phyloP scores from a whole-genome alignment of 208 protist genomes.

The Trypanosoma theileri region DNA sequence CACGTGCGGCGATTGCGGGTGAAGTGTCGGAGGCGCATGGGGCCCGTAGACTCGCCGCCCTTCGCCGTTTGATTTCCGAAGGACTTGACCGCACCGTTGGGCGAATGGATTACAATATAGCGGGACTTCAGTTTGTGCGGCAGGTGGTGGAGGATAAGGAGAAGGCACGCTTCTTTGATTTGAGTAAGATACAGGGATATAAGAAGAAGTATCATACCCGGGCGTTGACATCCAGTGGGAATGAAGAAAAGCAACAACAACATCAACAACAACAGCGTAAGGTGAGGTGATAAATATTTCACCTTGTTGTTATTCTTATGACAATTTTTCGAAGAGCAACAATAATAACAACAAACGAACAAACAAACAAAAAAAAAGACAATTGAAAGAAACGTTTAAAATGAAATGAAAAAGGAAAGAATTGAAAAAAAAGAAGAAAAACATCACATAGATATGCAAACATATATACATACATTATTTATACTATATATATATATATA shows the following conservation, averaged over 20 bases:
- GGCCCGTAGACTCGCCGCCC: conserved; percentile 50
- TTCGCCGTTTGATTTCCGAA: conserved; percentile 62
- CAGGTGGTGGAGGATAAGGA: conserved; percentile 59
- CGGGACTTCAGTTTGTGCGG: conserved; percentile 69
- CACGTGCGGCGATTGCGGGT: conserved; percentile 51
- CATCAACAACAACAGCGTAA: not conserved
- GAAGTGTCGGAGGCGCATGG: conserved; percentile 70
- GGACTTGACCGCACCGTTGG: conserved; percentile 56
- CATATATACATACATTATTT: not conserved
- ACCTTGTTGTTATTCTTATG: not conserved
- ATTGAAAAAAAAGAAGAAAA: conserved; percentile 10
- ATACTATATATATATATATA: not conserved
- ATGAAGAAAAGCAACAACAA: conserved; percentile 22
- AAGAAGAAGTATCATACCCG: conserved; percentile 83
- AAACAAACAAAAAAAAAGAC: not conserved
- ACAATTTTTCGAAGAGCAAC: not conserved
- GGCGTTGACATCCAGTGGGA: conserved; percentile 27
- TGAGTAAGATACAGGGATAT: conserved; percentile 80
- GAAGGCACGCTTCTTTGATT: conserved; percentile 77
- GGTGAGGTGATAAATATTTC: not conserved
- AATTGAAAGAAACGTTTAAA: not conserved
- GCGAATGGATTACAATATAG: conserved; percentile 79
- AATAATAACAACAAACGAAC: not conserved
- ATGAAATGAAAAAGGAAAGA: not conserved
- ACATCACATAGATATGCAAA: not conserved